phyloP scores from a whole-genome alignment of 78 protist species.

The Dictyostelium brefeldianum region DNA sequence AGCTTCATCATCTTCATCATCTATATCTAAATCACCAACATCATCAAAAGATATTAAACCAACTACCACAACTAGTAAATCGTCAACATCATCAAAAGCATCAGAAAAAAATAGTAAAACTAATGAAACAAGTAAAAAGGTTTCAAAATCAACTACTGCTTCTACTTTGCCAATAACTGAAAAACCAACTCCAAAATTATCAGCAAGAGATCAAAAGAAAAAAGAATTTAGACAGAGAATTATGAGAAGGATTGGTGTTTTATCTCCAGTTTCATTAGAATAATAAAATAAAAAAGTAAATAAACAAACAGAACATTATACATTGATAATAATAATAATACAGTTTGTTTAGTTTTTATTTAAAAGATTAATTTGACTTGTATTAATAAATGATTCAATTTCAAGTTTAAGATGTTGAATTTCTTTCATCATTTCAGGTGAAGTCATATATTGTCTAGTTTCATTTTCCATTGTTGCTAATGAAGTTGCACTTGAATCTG shows the following conservation, averaged over 20 bases:
- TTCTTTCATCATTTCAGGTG: not conserved
- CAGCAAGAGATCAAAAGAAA: constrained; percentile 9
- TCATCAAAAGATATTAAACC: not conserved
- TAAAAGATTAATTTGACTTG: not conserved
- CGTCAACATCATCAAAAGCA: not conserved
- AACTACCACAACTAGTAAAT: not conserved
- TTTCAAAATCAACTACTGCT: not conserved
- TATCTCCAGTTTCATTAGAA: not conserved
- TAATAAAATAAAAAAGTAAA: too few relatives aligned
- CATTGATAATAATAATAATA: too few relatives aligned
- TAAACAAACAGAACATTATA: too few relatives aligned
- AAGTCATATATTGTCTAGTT: not conserved
- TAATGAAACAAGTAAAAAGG: constrained; percentile 8
- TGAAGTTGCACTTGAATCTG: not conserved
- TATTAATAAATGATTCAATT: constrained; percentile 1
- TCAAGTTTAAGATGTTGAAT: constrained; percentile 9
- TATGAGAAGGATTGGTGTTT: constrained; percentile 5
- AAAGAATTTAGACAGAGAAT: constrained; percentile 20
- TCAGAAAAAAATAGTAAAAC: not conserved
- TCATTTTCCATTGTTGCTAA: constrained; percentile 4
- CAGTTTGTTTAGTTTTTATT: too few relatives aligned
- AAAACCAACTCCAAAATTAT: not conserved
- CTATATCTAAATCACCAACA: too few relatives aligned
- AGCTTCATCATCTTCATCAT: too few relatives aligned
- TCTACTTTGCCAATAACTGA: not conserved